Evolutionary conservation across 805 yeast genomes (phyloP).

Genomic region (Candida wancherniae): DNA sequence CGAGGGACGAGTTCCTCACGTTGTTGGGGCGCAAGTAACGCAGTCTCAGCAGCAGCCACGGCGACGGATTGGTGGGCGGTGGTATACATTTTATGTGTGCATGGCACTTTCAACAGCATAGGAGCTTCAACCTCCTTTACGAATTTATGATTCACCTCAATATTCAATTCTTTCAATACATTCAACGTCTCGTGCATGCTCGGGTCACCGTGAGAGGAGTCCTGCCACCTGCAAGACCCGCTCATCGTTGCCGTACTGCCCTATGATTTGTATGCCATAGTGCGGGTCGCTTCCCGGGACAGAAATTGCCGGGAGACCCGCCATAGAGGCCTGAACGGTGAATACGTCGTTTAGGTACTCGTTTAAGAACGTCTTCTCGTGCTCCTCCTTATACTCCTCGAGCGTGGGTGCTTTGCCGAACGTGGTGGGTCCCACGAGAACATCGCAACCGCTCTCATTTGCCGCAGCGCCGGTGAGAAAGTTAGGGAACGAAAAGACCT

Average conservation of each 20-base stretch:
- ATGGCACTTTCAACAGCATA: not conserved
- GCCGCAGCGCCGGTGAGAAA: conserved; percentile 15
- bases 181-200: not conserved
- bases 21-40: conserved; percentile 51
- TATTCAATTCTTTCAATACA: conserved; percentile 8
- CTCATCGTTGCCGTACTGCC: conserved; percentile 81
- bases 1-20: conserved; percentile 92
- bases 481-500: conserved; percentile 52
- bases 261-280: conserved; percentile 72
- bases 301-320: conserved; percentile 83
- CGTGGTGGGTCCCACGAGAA: conserved; percentile 72
- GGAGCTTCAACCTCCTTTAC: conserved; percentile 15
- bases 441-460: conserved; percentile 47
- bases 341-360: conserved; percentile 77
- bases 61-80: no score
- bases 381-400: conserved; percentile 31
- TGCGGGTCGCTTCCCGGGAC: conserved; percentile 50
- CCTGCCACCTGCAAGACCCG: conserved; percentile 44
- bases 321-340: conserved; percentile 86
- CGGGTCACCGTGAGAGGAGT: conserved; percentile 2
- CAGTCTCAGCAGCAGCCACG: no score
- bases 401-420: conserved; percentile 51
- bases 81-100: no score
- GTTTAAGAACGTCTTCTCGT: conserved; percentile 44
- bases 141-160: conserved; percentile 18